Evolutionary conservation across 257 asterid species (phyloP), one percentile per base, ranked within the genome.

Genomic region (Perilla frutescens): DNA sequence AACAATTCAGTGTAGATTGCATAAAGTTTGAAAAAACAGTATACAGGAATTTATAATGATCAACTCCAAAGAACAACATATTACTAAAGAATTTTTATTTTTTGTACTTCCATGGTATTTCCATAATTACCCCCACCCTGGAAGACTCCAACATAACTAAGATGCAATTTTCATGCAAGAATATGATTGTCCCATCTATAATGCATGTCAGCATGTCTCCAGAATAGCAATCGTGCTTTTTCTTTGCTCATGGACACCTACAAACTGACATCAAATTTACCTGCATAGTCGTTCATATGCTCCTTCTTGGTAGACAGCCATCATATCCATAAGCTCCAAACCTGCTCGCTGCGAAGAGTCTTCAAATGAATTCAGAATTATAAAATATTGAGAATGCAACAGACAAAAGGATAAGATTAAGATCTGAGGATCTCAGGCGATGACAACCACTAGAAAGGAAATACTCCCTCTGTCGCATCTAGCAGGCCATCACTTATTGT

Each of bases 271-370:
- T 34, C 61, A 80, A 64, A 44, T 62, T 71, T 84, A 94, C 99
- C 99, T 94, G 97, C 99, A 94, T 48, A 91, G 74, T 70, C 99
- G 96, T 83, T 94, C 99, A 81, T 90, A 91, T 14, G 99, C 99
- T 57, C 97, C 99, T 85, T 94, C 99, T 85, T 94, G 99, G 87
- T 94, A 90, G 84, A 88, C 96, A 78, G 97, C 95, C 99, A 94
- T 94, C 97, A 94, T 90, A 87, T 94, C 99, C 99, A 94, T 94
- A 66, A 91, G 96, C 87, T 91, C 98, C 91, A 94, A 77, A 73
- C 99, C 99, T 71, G 99, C 99, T 73, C 97, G 92, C 99, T 94
- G 93, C 83, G 63, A 77, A 81, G 73, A 70, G 73, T 72, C 66
- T 77, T 83, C 61, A 76, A 83, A 82, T 85, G 73, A 86, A 72